Evolutionary conservation across 257 asterid species (phyloP).

Genomic region (Paulownia fortunei): DNA sequence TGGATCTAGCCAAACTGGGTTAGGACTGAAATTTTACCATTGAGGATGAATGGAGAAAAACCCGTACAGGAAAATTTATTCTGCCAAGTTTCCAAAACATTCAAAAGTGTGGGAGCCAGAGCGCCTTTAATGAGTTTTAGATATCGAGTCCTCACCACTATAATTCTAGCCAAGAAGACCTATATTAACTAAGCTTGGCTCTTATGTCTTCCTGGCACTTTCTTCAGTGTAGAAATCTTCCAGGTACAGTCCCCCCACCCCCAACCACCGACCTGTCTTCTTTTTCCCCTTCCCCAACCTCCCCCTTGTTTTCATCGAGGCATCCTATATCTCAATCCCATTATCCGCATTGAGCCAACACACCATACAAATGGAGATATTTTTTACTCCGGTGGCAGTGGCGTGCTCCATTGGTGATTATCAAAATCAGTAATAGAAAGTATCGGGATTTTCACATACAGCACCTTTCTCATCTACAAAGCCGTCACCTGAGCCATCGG

Average conservation of each 20-base stretch:
- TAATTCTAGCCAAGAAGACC: background rate
- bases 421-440: conserved; percentile 7
- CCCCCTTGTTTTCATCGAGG: background rate
- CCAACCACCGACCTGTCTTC: background rate
- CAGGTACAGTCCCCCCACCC: background rate
- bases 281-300: conserved; percentile 2
- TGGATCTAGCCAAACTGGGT: conserved; percentile 8
- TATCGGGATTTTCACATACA: conserved; percentile 1
- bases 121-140: background rate
- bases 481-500: background rate
- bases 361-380: background rate
- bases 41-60: background rate
- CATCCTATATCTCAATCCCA: conserved; percentile 5
- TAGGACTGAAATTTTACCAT: conserved; percentile 11
- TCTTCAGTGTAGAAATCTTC: background rate
- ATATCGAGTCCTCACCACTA: background rate
- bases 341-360: background rate
- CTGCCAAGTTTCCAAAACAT: background rate
- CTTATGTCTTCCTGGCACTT: conserved; percentile 3
- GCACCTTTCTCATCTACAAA: background rate
- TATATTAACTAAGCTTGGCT: conserved; percentile 6
- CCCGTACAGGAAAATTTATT: background rate
- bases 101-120: background rate
- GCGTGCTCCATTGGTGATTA: background rate
- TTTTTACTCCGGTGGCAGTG: background rate